phyloP scores from a whole-genome alignment of 192 early-diverging fungal genomes.

The Coemansia asiatica region DNA sequence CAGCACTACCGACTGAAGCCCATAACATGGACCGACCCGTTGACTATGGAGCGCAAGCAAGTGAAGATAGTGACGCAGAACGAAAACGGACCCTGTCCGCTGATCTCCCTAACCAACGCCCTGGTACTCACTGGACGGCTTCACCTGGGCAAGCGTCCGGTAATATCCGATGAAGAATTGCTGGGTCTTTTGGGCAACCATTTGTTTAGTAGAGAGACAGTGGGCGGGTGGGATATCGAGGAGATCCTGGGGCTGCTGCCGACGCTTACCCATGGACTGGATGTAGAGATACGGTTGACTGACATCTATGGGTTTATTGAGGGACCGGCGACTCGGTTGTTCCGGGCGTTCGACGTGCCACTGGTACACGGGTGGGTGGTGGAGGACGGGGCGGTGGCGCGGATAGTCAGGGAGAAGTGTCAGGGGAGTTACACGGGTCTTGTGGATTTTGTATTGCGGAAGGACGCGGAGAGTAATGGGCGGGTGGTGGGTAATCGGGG shows the following conservation, averaged over 20 bases:
- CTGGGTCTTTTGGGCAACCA: slow-evolving; percentile 75
- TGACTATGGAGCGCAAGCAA: slow-evolving; percentile 44
- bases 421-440: slow-evolving; percentile 75
- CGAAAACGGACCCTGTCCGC: slow-evolving; percentile 90
- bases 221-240: neutral
- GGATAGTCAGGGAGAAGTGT: slow-evolving; percentile 52
- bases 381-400: slow-evolving; percentile 62
- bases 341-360: slow-evolving; percentile 75
- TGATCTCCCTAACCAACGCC: slow-evolving; percentile 82
- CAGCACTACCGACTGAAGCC: slow-evolving; percentile 72
- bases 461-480: slow-evolving; percentile 52
- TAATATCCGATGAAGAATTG: slow-evolving; percentile 68
- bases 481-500: slow-evolving; percentile 4
- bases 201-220: slow-evolving; percentile 49
- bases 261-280: slow-evolving; percentile 54
- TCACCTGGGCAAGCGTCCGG: slow-evolving; percentile 49
- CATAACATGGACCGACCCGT: slow-evolving; percentile 63
- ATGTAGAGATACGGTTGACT: slow-evolving; percentile 85
- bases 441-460: slow-evolving; percentile 74
- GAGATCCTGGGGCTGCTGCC: slow-evolving; percentile 34
- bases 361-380: slow-evolving; percentile 92
- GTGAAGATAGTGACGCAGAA: slow-evolving; percentile 88
- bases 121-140: slow-evolving; percentile 73
- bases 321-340: slow-evolving; percentile 62
- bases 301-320: slow-evolving; percentile 70